Base-by-base conservation (phyloP, 2,329 filamentous ascomycete species). In the Atkinsonella texensis region DNA sequence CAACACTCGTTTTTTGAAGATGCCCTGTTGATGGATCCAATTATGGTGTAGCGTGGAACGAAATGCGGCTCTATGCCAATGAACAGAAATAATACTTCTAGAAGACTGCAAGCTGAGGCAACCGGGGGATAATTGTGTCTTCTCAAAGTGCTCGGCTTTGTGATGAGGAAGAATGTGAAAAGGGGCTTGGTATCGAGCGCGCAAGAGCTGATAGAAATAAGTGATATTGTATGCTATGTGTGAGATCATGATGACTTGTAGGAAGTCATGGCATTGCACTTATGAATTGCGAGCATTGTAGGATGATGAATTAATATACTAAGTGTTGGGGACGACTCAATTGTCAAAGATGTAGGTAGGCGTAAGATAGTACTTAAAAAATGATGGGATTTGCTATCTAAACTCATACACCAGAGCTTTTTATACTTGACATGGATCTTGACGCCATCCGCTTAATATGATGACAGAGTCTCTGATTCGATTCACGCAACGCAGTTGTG, bases 61-160 rank as follows among this genome's bases (percentile, higher is more conserved):
- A 32, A 50, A 50, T 13, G 17, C 38, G 28, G 31, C 41, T 38
- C 40, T 39, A 44, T 45, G 41, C 48, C 48, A 50, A 31, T 50
- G 10, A 8, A 17, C 15, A 28, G 40, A 5, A n/a, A 17, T 43
- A 4, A 4, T 20, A 32, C 17, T 23, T 3, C 12, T 49, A 4
- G 39, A 11, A 17, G 40, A 50, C 32, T 44, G 40, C 4, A 44
- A 44, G 7, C 35, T 39, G 31, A 31, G 18, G 2, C 23, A 44
- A 15, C 38, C 13, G 17, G 33, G 41, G 20, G 48, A 31, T 17
- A 17, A 31, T n/a, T 7, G n/a, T 17, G 31, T 15, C 28, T 38
- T n/a, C 38, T 28, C 44, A 0, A 43, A 31, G 18, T 45, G 40
- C 48, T 11, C 9, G n/a, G 17, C 12, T 28, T 23, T 44, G 18